Base-by-base conservation (phyloP, 176 grass and related monocot genomes). In the Ensete ventricosum region DNA sequence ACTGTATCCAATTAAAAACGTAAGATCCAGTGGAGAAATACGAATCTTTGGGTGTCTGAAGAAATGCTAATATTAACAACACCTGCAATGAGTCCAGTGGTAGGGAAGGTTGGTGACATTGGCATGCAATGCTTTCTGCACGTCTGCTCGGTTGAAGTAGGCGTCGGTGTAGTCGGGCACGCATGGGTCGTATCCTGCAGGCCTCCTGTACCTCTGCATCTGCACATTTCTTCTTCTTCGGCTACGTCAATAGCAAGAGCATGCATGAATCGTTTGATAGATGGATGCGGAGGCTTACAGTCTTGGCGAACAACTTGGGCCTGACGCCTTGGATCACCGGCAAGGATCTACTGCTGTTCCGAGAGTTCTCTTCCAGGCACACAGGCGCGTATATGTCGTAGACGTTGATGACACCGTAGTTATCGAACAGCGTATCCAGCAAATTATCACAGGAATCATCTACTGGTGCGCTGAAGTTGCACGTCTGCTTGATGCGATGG, bases 81-180 rank as follows among this genome's bases (percentile, higher is more conserved):
- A 91, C 91, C 88, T 96, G 91, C 89, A 92, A 53, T 82, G 86
- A 54, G 86, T 89, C 92, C 92, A 96, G 72, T 80, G 82, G 72
- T 92, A 92, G 27, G 74, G 60, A 19, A 96, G 81, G 13, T 72
- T 76, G n/a, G 93, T 96, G 21, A 88, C 84, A 81, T 96, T 96
- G 0, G 93, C 87, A 79, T 96, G 93, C 76, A 96, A 69, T 53
- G 93, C 93, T 72, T 74, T 71, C 77, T 96, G 93, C 25, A 96
- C 93, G 21, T 96, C 93, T 48, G 85, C 79, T 82, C 93, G 64
- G 58, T 92, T 92, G 50, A 96, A 82, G 76, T 88, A 92, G 13
- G 23, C 21, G 55, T 84, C 89, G 10, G 85, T 53, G 79, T 92
- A 73, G 0, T 57, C 5, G 0, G 2, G 1, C 1, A 77, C 81